A percentile compares a stretch with the other conserved stretches of the same genome.
Evolutionary conservation across 1,139 yeast species (phyloP).

Genomic region (Pneumocystis murina): DNA sequence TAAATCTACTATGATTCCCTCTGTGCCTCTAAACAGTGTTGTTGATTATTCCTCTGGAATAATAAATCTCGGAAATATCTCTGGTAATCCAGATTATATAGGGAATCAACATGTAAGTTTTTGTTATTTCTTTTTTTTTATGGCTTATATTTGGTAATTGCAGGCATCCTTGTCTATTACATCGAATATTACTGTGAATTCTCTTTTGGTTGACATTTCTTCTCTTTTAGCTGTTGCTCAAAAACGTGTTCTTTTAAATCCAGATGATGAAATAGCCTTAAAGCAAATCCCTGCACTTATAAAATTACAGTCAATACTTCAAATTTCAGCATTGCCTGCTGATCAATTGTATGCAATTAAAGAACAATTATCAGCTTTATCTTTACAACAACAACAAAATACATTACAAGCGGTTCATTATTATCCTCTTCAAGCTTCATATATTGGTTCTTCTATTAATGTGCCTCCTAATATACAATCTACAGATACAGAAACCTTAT

Average conservation of each 20-base stretch:
- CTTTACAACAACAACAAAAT: background rate
- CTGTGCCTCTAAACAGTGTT: background rate
- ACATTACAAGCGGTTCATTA: background rate
- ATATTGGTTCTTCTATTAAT: background rate
- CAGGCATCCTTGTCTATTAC: background rate
- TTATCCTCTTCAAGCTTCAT: background rate
- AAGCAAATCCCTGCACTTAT: constrained; percentile 13
- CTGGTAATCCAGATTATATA: background rate
- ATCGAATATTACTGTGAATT: constrained; percentile 3
- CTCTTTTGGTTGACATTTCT: constrained; percentile 9
- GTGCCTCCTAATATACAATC: background rate
- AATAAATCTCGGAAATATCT: background rate
- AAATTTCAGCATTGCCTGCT: constrained; percentile 11
- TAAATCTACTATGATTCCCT: background rate
- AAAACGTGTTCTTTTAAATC: constrained; percentile 9
- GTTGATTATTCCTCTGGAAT: background rate
- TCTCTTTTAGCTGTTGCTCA: constrained; percentile 9
- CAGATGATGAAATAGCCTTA: constrained; percentile 7
- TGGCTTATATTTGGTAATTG: background rate
- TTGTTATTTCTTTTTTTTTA: constrained; percentile 4
- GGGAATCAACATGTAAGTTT: background rate
- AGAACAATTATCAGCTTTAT: constrained; percentile 3
- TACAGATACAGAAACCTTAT: background rate
- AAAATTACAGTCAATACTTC: constrained; percentile 12
- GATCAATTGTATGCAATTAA: constrained; percentile 12